A percentile compares a stretch with the other conserved stretches of the same genome.
Conservation (phyloP, 1,284 basidiomycete genomes). For the Phenoliferia sp. region DNA sequence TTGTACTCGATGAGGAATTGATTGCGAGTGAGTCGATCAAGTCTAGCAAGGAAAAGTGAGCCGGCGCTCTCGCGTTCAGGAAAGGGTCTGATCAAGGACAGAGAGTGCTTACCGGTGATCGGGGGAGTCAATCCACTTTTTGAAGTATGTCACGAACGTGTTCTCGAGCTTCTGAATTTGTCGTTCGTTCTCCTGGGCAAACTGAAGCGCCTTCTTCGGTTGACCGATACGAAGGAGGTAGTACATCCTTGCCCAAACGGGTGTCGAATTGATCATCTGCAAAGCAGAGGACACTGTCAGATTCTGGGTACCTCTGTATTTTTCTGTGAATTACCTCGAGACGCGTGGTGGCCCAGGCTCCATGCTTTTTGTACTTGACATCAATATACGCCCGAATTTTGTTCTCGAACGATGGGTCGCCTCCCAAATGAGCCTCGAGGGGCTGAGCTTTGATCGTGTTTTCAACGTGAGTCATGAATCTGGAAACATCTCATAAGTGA, state of each 20-base stretch:
- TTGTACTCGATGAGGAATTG: constrained; percentile 85
- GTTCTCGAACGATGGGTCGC: constrained; percentile 83
- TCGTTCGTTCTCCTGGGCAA: constrained; percentile 66
- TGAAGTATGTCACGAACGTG: constrained; percentile 78
- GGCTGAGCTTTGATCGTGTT: constrained; percentile 77
- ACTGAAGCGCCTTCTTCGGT: constrained; percentile 68
- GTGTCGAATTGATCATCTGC: constrained; percentile 73
- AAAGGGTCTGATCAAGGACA: not conserved
- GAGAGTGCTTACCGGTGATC: constrained; percentile 60
- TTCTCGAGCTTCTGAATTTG: constrained; percentile 75
- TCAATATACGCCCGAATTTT: constrained; percentile 81
- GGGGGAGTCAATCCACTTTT: constrained; percentile 75
- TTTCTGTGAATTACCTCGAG: constrained; percentile 73
- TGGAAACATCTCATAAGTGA: constrained; percentile 28
- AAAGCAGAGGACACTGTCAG: constrained; percentile 10
- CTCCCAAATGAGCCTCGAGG: constrained; percentile 80
- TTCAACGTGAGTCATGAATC: constrained; percentile 78
- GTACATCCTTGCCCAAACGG: constrained; percentile 89
- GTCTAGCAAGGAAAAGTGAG: constrained; percentile 46
- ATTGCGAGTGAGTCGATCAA: constrained; percentile 75
- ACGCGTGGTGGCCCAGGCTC: constrained; percentile 69
- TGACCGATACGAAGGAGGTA: constrained; percentile 86
- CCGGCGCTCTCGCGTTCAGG: constrained; percentile 3
- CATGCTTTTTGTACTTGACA: constrained; percentile 64
- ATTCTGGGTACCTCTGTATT: constrained; percentile 9